Evolutionary conservation across 257 asterid species (phyloP), one percentile per base, ranked within the genome.

Genomic region (Nemophila menziesii): DNA sequence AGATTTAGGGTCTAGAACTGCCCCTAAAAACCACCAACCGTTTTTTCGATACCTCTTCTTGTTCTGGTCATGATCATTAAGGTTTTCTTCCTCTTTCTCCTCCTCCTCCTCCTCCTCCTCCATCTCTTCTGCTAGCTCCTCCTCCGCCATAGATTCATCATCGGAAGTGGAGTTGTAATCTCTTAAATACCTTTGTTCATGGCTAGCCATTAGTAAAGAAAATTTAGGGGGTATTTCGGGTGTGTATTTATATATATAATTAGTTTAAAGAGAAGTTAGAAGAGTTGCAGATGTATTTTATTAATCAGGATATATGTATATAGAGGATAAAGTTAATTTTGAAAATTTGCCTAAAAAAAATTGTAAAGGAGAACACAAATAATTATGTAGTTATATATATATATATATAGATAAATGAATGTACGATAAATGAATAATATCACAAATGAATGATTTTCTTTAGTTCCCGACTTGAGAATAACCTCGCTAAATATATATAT

Each of bases 1-100:
- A 2, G 78, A 61, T 38, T 70, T 62, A 0, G 87, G 84, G 71
- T 86, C 94, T 39, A 74, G 23, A 0, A 77, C 61, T 9, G 61
- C 60, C 0, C 93, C 75, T 43, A 68, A 48, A 3, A 66, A 19
- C 61, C 79, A 57, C 55, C 74, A 27, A 27, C 61, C 63, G 1
- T 54, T 48, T 0, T 22, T 16, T 2, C 54, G 41, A 43, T 52
- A 42, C 20, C 22, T 34, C 49, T 29, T 12, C 19, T 29, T 50
- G 43, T 49, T 51, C 37, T 66, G 22, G 20, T 43, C 50, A n/a
- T 45, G 20, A 3, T 29, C 39, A 2, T 46, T 47, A n/a, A n/a
- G n/a, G n/a, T n/a, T n/a, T n/a, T n/a, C n/a, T 12, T 19, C 54
- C 5, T 52, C 60, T 14, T 29, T 68, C 1, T 39, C 55, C 5